Percentiles rank a stretch among this genome's conserved stretches.
Evolutionary conservation across 208 protist genomes (phyloP).

Genomic region (Histomonas meleagridis): DNA sequence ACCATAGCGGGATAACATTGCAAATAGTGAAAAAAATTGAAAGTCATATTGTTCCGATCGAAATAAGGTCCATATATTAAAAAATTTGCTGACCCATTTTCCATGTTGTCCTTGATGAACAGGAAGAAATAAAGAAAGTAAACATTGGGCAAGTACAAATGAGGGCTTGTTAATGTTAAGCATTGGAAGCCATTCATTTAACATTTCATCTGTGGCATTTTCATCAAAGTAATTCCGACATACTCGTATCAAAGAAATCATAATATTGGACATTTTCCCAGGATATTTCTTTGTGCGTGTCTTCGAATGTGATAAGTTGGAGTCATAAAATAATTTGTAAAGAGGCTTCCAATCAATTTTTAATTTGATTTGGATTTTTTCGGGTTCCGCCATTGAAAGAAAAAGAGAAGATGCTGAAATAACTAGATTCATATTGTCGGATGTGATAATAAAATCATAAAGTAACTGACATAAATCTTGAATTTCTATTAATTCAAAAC

Average conservation of each 20-base stretch:
- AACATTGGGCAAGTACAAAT: not conserved
- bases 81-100: not conserved
- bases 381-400: not conserved
- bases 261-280: not conserved
- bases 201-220: not conserved
- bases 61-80: constrained; percentile 1
- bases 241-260: not conserved
- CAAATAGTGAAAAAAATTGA: constrained; percentile 23
- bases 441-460: constrained; percentile 1
- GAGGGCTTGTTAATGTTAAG: not conserved
- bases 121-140: not conserved
- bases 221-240: not conserved
- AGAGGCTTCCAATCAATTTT: not conserved
- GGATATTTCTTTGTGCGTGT: not conserved
- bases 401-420: not conserved
- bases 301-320: not conserved
- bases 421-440: not conserved
- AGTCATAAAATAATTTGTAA: not conserved
- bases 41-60: not conserved
- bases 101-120: not conserved
- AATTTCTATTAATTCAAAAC: not conserved
- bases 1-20: not conserved
- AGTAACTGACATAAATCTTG: not conserved
- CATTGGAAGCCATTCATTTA: not conserved
- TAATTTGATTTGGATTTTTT: not conserved